Base-by-base conservation (phyloP, 495 filamentous ascomycete genomes). In the Trichocladium uniseriatum region DNA sequence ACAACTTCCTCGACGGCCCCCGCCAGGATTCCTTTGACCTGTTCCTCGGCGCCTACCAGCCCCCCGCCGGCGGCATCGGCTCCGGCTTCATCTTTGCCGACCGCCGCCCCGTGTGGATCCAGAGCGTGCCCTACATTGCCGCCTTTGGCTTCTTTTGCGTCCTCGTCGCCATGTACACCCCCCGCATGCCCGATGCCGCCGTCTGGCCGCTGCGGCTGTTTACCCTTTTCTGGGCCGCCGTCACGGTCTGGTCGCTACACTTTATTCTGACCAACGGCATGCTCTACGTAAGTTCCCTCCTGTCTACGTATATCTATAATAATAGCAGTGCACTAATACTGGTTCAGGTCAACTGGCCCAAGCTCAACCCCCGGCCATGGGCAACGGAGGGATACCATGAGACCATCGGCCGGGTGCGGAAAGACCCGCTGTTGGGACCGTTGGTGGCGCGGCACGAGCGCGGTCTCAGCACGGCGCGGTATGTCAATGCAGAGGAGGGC, bases 1-100 rank as follows among this genome's bases (percentile, higher is more conserved):
- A 97, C 63, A 96, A 97, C 64, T 96, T 96, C 66, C 63, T 80
- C 43, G 92, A 98, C 58, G 92, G 92, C 0, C 87, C 94, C 15
- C 74, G 87, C 39, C 92, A 98, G 67, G 92, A 98, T 67, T 88
- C 84, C 1, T 97, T 91, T 56, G 92, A 98, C 63, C 73, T 98
- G 10, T 96, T 98, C 69, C 68, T 95, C 8, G 92, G 92, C 34
- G 74, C 79, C 9, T 91, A 94, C 69, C 75, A 86, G 34, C 89
- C 89, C 5, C 75, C 77, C 1, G 73, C 79, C 11, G 76, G 78
- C 15, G 71, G 72, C 21, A 76, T 82, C 36, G 83, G 83, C 19
- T 78, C 77, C 24, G 70, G 71, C 22, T 74, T 82, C 45, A 67
- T 89, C 14, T 95, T 95, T 65, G 73, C 79, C n/a, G 94, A 97